Conservation (phyloP, 257 asterid species). For the Petrea volubilis region DNA sequence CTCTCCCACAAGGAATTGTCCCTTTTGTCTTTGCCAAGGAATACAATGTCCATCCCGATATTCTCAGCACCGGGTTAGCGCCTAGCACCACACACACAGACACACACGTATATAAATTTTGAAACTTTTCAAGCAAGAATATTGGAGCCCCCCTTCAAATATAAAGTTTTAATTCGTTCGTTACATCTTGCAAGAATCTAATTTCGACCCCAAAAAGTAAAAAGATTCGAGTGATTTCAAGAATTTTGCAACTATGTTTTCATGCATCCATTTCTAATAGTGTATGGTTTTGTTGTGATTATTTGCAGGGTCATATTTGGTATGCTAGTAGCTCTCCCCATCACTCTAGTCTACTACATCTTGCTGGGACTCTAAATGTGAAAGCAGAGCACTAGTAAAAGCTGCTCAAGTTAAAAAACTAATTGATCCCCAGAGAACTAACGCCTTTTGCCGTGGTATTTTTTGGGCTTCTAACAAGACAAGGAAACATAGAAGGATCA, state of each 20-base stretch:
- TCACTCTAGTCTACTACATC: constrained; percentile 82
- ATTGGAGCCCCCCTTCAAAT: too few relatives aligned
- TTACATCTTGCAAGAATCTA: too few relatives aligned
- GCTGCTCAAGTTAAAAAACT: constrained; percentile 16
- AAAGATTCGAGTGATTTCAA: too few relatives aligned
- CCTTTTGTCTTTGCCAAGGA: constrained; percentile 79
- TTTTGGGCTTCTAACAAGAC: constrained; percentile 55
- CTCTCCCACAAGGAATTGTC: constrained; percentile 76
- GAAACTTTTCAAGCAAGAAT: too few relatives aligned
- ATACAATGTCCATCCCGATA: constrained; percentile 69
- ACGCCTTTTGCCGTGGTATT: constrained; percentile 39
- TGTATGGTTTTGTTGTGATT: not conserved
- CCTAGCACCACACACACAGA: too few relatives aligned
- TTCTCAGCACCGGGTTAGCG: constrained; percentile 76
- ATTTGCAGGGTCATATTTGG: constrained; percentile 90
- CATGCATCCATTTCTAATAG: not conserved
- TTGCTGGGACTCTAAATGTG: constrained; percentile 70
- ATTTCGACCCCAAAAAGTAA: too few relatives aligned
- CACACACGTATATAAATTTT: too few relatives aligned
- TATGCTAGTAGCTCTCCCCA: constrained; percentile 88
- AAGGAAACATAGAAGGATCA: constrained; percentile 19
- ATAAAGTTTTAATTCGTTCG: too few relatives aligned
- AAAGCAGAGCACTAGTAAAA: not conserved
- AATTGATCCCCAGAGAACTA: constrained; percentile 36
- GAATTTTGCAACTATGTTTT: not conserved